Evolutionary conservation across 495 filamentous ascomycete species (phyloP).

Genomic region (Thozetella sp.): DNA sequence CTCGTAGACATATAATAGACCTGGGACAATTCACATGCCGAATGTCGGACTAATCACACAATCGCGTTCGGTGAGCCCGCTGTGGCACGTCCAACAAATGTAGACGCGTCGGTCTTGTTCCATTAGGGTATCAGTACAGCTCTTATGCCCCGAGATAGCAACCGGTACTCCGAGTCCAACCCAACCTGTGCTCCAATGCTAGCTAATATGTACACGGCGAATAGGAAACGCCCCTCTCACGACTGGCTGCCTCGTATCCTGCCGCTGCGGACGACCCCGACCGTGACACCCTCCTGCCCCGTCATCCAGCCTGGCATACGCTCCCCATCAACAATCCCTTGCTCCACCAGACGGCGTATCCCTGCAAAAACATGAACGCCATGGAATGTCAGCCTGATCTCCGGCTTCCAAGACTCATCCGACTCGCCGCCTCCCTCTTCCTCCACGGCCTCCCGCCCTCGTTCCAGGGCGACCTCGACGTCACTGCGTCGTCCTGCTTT

Average conservation of each 20-base stretch:
- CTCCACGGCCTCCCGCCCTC: slow-evolving; percentile 12
- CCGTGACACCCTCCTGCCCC: slow-evolving; percentile 78
- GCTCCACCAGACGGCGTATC: slow-evolving; percentile 72
- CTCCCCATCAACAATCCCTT: slow-evolving; percentile 70
- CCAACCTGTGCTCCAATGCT: neutral
- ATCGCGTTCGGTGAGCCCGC: no score
- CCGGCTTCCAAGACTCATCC: slow-evolving; percentile 50
- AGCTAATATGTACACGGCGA: neutral
- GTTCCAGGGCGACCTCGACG: slow-evolving; percentile 22
- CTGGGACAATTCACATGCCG: neutral
- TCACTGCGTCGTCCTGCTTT: slow-evolving; percentile 26
- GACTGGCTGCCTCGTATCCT: slow-evolving; percentile 54
- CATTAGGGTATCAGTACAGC: slow-evolving; percentile 5
- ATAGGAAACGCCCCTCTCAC: slow-evolving; percentile 40
- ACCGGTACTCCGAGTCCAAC: neutral
- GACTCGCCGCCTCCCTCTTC: slow-evolving; percentile 24
- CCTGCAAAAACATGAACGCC: slow-evolving; percentile 83
- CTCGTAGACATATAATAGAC: neutral
- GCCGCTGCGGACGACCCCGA: slow-evolving; percentile 66
- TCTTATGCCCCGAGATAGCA: neutral
- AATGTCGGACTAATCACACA: slow-evolving; percentile 13
- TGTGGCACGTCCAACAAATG: no score
- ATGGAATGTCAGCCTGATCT: slow-evolving; percentile 66
- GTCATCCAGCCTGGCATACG: slow-evolving; percentile 91
- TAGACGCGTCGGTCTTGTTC: neutral